These are phyloP conservation scores for Colletotrichum tropicicola DNA, from an alignment of 2,329 filamentous ascomycete species.

Conservation along the genomic window DNA sequence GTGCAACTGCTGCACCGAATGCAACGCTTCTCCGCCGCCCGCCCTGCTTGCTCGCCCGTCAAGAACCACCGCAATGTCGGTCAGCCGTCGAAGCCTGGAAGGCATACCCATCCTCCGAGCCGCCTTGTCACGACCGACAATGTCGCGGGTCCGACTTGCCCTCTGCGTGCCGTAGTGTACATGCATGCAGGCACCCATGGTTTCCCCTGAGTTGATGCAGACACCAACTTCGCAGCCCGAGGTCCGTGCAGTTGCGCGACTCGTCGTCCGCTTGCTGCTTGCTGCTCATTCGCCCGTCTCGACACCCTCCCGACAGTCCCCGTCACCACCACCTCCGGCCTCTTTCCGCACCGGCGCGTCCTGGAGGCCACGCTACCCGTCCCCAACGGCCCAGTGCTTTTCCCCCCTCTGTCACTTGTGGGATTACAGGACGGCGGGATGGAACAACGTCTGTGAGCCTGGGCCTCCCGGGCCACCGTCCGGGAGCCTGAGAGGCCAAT, in stretches of 20 bases:
- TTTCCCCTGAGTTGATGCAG: constrained; percentile 22
- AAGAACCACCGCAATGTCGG: too few relatives aligned
- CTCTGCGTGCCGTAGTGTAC: not conserved
- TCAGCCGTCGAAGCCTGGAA: too few relatives aligned
- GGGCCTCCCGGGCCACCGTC: not conserved
- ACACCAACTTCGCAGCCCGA: constrained; percentile 16
- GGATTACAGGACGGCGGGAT: constrained; percentile 13
- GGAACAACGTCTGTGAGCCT: not conserved
- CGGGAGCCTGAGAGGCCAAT: not conserved
- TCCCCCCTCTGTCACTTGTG: not conserved
- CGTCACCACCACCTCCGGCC: not conserved
- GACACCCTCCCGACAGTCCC: constrained; percentile 12
- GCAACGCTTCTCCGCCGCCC: not conserved
- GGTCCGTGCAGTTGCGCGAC: constrained; percentile 14
- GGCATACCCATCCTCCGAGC: too few relatives aligned
- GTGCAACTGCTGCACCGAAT: not conserved
- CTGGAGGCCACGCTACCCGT: not conserved
- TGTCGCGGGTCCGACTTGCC: not conserved
- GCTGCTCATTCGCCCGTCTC: constrained; percentile 7
- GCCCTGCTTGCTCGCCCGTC: not conserved
- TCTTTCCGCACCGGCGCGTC: not conserved
- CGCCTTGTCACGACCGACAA: not conserved
- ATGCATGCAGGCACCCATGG: constrained; percentile 17
- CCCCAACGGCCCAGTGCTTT: not conserved
- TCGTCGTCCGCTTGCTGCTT: not conserved